phyloP scores from a whole-genome alignment of 805 yeast species.

The Kodamaea lidongshanica region DNA sequence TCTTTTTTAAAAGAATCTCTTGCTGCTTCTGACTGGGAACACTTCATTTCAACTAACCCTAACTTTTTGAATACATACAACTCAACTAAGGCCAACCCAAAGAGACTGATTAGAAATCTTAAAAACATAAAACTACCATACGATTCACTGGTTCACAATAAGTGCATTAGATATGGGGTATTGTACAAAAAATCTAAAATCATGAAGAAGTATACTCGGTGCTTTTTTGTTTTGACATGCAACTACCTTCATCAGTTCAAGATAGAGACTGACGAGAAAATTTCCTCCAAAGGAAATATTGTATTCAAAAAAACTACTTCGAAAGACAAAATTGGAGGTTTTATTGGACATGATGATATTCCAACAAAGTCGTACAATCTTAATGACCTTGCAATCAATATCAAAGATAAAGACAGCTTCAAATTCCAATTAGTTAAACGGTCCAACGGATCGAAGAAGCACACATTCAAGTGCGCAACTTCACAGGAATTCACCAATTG shows the following conservation, averaged over 20 bases:
- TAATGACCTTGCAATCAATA: slow-evolving; percentile 29
- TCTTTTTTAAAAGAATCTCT: slow-evolving; percentile 22
- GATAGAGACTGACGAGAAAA: slow-evolving; percentile 19
- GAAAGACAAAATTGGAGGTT: slow-evolving; percentile 35
- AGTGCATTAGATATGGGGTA: slow-evolving; percentile 34
- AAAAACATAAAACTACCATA: slow-evolving; percentile 27
- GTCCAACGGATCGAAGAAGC: slow-evolving; percentile 24
- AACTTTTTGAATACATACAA: slow-evolving; percentile 20
- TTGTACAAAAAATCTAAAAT: slow-evolving; percentile 37
- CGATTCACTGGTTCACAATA: slow-evolving; percentile 32
- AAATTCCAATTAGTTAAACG: slow-evolving; percentile 30
- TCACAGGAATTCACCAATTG: slow-evolving; percentile 43
- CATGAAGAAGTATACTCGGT: slow-evolving; percentile 33
- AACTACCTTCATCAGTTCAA: slow-evolving; percentile 40
- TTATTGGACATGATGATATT: slow-evolving; percentile 34
- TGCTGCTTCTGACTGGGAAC: slow-evolving; percentile 34
- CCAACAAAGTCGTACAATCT: slow-evolving; percentile 39
- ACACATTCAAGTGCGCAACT: slow-evolving; percentile 41
- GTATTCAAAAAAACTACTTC: slow-evolving; percentile 11
- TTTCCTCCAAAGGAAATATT: slow-evolving; percentile 9
- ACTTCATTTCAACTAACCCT: slow-evolving; percentile 29
- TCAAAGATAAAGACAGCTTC: slow-evolving; percentile 27
- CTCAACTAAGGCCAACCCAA: slow-evolving; percentile 12
- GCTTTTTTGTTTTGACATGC: slow-evolving; percentile 36
- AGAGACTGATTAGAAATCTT: slow-evolving; percentile 17